A percentile compares a stretch with the other conserved stretches of the same genome.
Conservation (phyloP, 345 rosid species). For the Turritis glabra region DNA sequence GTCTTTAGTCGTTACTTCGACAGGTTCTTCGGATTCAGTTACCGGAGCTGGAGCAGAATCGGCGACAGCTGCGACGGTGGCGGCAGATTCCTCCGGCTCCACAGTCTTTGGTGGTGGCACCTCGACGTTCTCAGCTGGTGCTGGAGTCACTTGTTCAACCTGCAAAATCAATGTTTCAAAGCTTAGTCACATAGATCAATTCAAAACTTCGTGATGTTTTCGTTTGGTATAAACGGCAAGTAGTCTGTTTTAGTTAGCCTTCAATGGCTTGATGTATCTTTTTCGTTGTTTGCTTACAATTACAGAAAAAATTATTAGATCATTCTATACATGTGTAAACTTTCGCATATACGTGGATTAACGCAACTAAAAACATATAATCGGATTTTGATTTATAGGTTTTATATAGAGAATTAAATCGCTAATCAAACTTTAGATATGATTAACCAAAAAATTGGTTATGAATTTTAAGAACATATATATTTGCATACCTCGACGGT, state of each 20-base stretch:
- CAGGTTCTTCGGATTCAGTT: slow-evolving; percentile 26
- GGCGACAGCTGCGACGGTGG: neutral
- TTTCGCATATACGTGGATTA: neutral
- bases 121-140: slow-evolving; percentile 32
- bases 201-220: slow-evolving; percentile 1
- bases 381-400: neutral
- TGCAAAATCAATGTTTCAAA: slow-evolving; percentile 21
- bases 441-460: neutral
- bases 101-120: slow-evolving; percentile 33
- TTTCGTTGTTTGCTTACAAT: neutral
- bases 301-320: neutral
- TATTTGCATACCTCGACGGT: slow-evolving; percentile 30
- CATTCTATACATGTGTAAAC: neutral
- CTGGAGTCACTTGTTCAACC: slow-evolving; percentile 42
- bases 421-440: neutral
- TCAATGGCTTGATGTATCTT: neutral
- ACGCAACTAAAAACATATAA: neutral
- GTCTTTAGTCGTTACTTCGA: slow-evolving; percentile 30
- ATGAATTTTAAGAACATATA: neutral
- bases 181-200: neutral
- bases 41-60: slow-evolving; percentile 28
- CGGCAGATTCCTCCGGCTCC: neutral
- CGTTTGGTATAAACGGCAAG: neutral
- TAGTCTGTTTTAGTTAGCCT: neutral
- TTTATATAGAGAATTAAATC: neutral